Evolutionary conservation across 768 basidiomycete genomes (phyloP), one percentile per base, ranked within the genome.

Genomic region (Phylloporus scabripes): DNA sequence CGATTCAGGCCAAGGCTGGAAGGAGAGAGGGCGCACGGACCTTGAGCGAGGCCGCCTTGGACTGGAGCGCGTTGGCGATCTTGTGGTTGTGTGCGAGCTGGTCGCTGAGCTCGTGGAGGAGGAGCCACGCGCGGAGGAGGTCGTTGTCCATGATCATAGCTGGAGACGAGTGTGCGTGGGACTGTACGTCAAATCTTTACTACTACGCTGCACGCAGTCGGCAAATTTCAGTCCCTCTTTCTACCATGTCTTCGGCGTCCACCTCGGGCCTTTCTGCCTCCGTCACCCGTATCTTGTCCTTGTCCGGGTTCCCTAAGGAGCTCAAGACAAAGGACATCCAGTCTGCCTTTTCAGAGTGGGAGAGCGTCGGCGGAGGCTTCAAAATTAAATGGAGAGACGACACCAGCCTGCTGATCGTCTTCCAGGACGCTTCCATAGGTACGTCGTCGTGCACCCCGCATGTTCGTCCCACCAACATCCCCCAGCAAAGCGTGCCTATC

Each of bases 301-400:
- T 99, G 50, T 82, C 83, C n/a, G 89, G 92, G 58, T 99, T 99
- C 65, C 80, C 90, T 9, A 87, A 93, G 65, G 87, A 93, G 72
- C 81, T 99, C 61, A 99, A 98, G 75, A 99, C 96, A 45, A 86
- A 92, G 67, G 96, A 99, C 70, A 89, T 99, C 42, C 93, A 97
- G 64, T 64, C 76, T 37, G 87, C 92, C 39, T 96, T 98, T 68
- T 74, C 83, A 43, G 92, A 93, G 39, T 98, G 87, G 79, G 92
- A 96, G 60, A 77, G 72, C 51, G 73, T 83, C 45, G 81, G 75
- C 49, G 96, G 95, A 24, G 96, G 96, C 20, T 96, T 95, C 75
- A 92, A 94, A 78, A 94, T 99, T 66, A 99, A 99, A 68, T 99
- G 96, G 96, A 80, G 82, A 60, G 94, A 99, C 69, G 96, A 99